These are phyloP conservation scores for Ustilaginoidea virens DNA, from an alignment of 2,329 filamentous ascomycete species.

Conservation along the genomic window DNA sequence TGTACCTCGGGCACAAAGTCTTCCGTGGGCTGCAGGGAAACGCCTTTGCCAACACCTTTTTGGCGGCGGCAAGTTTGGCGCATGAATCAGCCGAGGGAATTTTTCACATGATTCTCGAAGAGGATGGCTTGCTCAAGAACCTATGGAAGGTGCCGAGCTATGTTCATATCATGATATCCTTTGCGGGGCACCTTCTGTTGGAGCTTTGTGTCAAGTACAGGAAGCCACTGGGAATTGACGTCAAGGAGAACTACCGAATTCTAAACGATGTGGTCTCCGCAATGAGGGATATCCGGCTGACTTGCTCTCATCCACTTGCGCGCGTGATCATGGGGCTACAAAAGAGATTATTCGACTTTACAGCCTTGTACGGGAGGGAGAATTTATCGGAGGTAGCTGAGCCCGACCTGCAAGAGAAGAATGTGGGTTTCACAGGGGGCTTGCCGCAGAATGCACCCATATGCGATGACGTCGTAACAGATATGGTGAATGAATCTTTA, in stretches of 20 bases:
- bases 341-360: constrained; percentile 3
- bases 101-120: constrained; percentile 2
- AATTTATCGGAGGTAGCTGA: too few relatives aligned
- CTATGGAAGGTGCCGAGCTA: constrained; percentile 2
- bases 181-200: constrained; percentile 5
- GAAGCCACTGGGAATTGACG: constrained; percentile 1
- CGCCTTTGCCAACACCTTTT: not conserved
- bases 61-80: constrained; percentile 3
- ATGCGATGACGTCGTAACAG: too few relatives aligned
- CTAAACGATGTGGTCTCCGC: not conserved
- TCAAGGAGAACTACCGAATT: constrained; percentile 3
- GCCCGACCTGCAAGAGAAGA: too few relatives aligned
- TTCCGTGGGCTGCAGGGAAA: constrained; percentile 2
- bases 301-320: not conserved
- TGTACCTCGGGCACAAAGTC: constrained; percentile 5
- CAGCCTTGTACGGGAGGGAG: constrained; percentile 3
- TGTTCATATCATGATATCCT: constrained; percentile 5
- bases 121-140: not conserved
- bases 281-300: constrained; percentile 1
- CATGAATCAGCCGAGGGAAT: constrained; percentile 1
- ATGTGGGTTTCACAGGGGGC: too few relatives aligned
- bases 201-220: constrained; percentile 3
- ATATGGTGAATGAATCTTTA: too few relatives aligned
- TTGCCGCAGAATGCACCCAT: too few relatives aligned
- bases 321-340: constrained; percentile 1